Evolutionary conservation across 768 basidiomycete species (phyloP), one percentile per base, ranked within the genome.

Genomic region (Podaxis sp.): DNA sequence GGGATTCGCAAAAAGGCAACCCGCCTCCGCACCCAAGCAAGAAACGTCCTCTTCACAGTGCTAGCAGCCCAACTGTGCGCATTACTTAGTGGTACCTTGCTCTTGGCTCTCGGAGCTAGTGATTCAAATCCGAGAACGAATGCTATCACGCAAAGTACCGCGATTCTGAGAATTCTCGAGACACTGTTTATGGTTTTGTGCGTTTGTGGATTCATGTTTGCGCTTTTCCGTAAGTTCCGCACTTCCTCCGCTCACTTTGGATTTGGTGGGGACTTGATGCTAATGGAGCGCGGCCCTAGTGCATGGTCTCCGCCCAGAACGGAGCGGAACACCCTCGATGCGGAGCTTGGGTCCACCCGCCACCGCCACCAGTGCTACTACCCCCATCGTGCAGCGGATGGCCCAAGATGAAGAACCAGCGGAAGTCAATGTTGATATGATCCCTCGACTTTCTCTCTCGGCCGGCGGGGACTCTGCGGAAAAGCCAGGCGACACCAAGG

Each of bases 201-300:
- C 32, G 37, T 55, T 18, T 61, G 42, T 16, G 52, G 44, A 25
- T 42, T 61, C 35, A 38, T 47, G 18, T n/a, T 61, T 21, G 59
- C 59, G 10, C 55, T 61, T 35, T 48, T 38, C 44, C 52, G 59
- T 61, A 47, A 40, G 59, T 48, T 10, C 52, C 16, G 16, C 16
- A 2, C 23, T 37, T 27, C 13, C 23, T 35, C 13, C 16, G 23
- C 5, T 16, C n/a, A 4, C 5, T 48, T 11, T 10, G 16, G 18
- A 16, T 16, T 18, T 44, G 42, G 18, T 44, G 14, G 40, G 40
- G 42, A 32, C 42, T 16, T 18, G 16, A 44, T 18, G 32, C 32
- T 18, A 18, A 44, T 44, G 42, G 7, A 18, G 32, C 16, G 13
- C 40, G 40, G 6, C 40, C 5, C 14, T 48, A 48, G 47, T 48